These are phyloP conservation scores for Colletotrichum gigasporum DNA, from an alignment of 2,329 filamentous ascomycete species.

Conservation along the genomic window DNA sequence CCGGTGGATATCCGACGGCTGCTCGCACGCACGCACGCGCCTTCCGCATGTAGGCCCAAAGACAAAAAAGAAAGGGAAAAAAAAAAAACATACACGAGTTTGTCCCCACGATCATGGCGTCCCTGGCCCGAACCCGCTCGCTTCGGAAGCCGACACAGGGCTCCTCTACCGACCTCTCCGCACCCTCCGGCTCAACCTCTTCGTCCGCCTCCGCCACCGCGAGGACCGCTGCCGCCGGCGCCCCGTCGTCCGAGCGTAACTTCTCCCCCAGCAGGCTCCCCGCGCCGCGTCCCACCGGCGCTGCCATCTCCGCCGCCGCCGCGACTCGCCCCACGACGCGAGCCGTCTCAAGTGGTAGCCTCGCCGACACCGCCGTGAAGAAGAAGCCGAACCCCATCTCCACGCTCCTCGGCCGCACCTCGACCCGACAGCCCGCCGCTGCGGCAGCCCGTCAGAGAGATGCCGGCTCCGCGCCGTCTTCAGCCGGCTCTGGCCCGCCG, in stretches of 20 bases:
- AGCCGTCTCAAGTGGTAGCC: conserved; percentile 22
- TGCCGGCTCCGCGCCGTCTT: not conserved
- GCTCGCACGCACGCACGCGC: too few species aligned
- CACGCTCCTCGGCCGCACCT: not conserved
- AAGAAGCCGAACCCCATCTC: conserved; percentile 16
- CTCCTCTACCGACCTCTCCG: conserved; percentile 31
- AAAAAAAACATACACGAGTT: not conserved
- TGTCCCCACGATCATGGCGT: conserved; percentile 49
- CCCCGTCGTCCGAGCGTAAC: conserved; percentile 1
- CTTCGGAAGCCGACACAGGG: conserved; percentile 53
- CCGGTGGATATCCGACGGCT: too few species aligned
- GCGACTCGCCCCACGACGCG: conserved; percentile 12
- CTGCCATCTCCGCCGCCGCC: too few species aligned
- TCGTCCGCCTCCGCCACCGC: not conserved
- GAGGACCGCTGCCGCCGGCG: not conserved
- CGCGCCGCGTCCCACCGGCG: conserved; percentile 16
- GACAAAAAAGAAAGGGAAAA: not conserved
- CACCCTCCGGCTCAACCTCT: not conserved
- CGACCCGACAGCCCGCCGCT: conserved; percentile 9
- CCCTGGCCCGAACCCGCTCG: conserved; percentile 56
- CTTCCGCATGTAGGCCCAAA: too few species aligned
- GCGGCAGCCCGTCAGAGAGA: conserved; percentile 6
- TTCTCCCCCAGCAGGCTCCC: conserved; percentile 29
- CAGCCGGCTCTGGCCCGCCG: not conserved
- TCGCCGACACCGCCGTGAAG: conserved; percentile 26